A percentile compares a stretch with the other conserved stretches of the same genome.
Conservation (phyloP, 179 eudicot species). For the Actinidia arguta region DNA sequence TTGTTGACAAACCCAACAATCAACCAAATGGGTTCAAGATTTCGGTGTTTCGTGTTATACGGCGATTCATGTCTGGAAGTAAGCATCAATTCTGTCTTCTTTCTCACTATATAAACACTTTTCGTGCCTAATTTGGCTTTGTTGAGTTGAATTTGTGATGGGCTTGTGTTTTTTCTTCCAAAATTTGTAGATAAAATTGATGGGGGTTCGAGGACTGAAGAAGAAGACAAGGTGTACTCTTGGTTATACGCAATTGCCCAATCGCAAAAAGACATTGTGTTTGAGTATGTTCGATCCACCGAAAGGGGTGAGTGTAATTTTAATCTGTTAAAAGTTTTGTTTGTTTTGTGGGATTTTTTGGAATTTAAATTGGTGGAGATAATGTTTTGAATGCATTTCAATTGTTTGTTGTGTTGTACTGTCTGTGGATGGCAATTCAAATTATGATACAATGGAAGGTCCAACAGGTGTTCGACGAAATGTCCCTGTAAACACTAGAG, state of each 20-base stretch:
- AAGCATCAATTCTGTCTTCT: slow-evolving; percentile 1
- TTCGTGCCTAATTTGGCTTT: not conserved
- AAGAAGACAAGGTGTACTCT: slow-evolving; percentile 54
- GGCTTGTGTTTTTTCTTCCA: slow-evolving; percentile 5
- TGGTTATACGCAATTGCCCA: slow-evolving; percentile 59
- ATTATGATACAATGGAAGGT: not conserved
- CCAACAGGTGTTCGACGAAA: slow-evolving; percentile 39
- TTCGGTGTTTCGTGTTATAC: slow-evolving; percentile 18
- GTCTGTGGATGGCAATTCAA: not conserved
- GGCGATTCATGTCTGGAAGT: slow-evolving; percentile 34
- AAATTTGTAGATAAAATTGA: slow-evolving; percentile 38
- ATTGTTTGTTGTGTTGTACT: not conserved
- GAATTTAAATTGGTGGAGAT: not conserved
- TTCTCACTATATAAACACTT: no score
- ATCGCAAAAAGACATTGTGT: slow-evolving; percentile 38
- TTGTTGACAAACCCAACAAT: slow-evolving; percentile 20
- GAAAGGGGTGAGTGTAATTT: slow-evolving; percentile 48
- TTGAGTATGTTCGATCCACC: slow-evolving; percentile 58
- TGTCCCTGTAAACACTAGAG: slow-evolving; percentile 12
- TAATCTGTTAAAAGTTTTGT: not conserved
- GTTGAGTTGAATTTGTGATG: not conserved
- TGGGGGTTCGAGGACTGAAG: slow-evolving; percentile 43
- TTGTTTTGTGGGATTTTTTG: not conserved
- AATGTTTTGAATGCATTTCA: not conserved
- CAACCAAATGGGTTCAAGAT: slow-evolving; percentile 23